Conservation (phyloP, 345 rosid genomes). For the Passiflora organensis region DNA sequence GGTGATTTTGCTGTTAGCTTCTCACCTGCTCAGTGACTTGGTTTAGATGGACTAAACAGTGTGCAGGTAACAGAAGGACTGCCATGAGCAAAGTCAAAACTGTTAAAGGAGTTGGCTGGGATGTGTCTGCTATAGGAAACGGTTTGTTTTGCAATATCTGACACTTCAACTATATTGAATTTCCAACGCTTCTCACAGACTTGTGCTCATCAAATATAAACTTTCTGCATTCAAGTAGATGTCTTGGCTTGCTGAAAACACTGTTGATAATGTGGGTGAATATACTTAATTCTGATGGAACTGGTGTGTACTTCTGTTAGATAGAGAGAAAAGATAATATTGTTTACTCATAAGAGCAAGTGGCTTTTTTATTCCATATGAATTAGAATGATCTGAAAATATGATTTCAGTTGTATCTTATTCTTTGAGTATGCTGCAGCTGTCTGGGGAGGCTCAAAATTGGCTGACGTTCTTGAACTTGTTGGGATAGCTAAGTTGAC, state of each 20-base stretch:
- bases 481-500: conserved; percentile 66
- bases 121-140: conserved; percentile 82
- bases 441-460: conserved; percentile 79
- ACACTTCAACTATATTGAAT: not conserved
- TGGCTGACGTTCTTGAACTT: conserved; percentile 83
- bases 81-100: conserved; percentile 82
- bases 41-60: conserved; percentile 36
- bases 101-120: conserved; percentile 98
- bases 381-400: not conserved
- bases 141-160: conserved; percentile 39
- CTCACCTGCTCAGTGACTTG: conserved; percentile 1
- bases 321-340: not conserved
- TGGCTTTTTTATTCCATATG: not conserved
- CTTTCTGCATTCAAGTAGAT: no score
- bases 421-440: conserved; percentile 40
- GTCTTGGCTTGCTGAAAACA: not conserved
- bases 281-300: not conserved
- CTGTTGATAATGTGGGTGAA: not conserved
- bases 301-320: no score
- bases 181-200: no score
- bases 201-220: no score
- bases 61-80: conserved; percentile 98
- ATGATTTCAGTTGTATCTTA: conserved; percentile 7
- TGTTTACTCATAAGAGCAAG: not conserved
- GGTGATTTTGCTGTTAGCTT: not conserved